Evolutionary conservation across 169 alveolate species (phyloP).

Genomic region (Cystoisospora suis): DNA sequence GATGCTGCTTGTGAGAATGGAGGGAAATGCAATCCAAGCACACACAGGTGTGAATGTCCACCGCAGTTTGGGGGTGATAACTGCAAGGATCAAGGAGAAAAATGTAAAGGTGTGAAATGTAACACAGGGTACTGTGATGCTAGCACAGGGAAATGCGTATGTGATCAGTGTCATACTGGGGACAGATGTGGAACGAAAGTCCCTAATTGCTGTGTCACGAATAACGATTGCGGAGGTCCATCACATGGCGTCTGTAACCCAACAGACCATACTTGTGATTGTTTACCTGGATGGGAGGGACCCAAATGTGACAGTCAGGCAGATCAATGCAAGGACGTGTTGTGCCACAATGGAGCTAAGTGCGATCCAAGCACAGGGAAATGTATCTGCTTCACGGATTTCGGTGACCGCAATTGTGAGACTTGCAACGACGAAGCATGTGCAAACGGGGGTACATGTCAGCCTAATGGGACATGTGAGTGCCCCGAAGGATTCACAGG

Average conservation of each 20-base stretch:
- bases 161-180: conserved; percentile 48
- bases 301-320: conserved; percentile 31
- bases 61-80: conserved; percentile 53
- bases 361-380: conserved; percentile 46
- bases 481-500: neutral
- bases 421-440: conserved; percentile 20
- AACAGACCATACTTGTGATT: conserved; percentile 20
- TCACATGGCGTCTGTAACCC: conserved; percentile 49
- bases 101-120: neutral
- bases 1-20: conserved; percentile 54
- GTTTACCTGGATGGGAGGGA: conserved; percentile 26
- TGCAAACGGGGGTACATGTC: conserved; percentile 22
- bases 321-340: conserved; percentile 42
- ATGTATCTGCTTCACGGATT: conserved; percentile 49
- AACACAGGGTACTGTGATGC: conserved; percentile 38
- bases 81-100: conserved; percentile 31
- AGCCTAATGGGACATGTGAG: conserved; percentile 43
- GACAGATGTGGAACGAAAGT: conserved; percentile 22
- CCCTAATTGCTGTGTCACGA: conserved; percentile 46
- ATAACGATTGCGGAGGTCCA: conserved; percentile 41
- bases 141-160: conserved; percentile 44
- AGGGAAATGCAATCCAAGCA: conserved; percentile 27
- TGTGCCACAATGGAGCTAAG: conserved; percentile 44
- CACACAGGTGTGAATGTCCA: conserved; percentile 42
- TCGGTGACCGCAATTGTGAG: conserved; percentile 44